Evolutionary conservation across 805 yeast species (phyloP), one percentile per base, ranked within the genome.

Genomic region (Candida mattraensis): DNA sequence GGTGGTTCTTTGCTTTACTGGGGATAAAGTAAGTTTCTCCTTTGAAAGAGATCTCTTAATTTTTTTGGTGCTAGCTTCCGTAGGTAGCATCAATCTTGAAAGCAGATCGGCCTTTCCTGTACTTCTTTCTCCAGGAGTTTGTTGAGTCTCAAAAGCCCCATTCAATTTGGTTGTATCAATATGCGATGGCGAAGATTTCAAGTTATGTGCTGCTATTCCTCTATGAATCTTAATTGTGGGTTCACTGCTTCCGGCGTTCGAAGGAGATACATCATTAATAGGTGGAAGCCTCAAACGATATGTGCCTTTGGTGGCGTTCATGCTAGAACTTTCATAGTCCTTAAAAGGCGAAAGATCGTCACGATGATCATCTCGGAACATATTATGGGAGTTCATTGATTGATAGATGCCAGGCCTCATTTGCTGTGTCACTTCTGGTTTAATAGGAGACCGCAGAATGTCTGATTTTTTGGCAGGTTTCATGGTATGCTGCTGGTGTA

Each of bases 221-320:
- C 61, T 42, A 30, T 53, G 37, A 3, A 58, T 24, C 29, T 51
- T 52, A 10, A 57, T 56, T 1, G 62, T 57, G 1, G 63, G 60
- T 25, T 58, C 63, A n/a, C 54, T 47, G 29, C 47, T 45, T 5
- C 44, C 40, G 5, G 47, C 35, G 23, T 42, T 45, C 5, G 40
- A 31, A 3, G 53, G 50, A 6, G 51, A 42, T 8, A 30, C 28
- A 9, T 35, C 30, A 12, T 42, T 42, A 14, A 45, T 32, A 7
- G 53, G 50, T 3, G 63, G 63, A 7, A 55, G 38, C 19, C 46
- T 30, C 37, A 48, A 24, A 29, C 35, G 41, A 22, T 48, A 50
- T 3, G 42, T 31, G 5, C 45, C 46, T 18, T 33, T 41, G 0
- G 19, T 24, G 12, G 27, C 19, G 17, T 13, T 22, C 16, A 8